Base-by-base conservation (phyloP, 2,329 filamentous ascomycete genomes). In the Sporothrix euskadiensis region DNA sequence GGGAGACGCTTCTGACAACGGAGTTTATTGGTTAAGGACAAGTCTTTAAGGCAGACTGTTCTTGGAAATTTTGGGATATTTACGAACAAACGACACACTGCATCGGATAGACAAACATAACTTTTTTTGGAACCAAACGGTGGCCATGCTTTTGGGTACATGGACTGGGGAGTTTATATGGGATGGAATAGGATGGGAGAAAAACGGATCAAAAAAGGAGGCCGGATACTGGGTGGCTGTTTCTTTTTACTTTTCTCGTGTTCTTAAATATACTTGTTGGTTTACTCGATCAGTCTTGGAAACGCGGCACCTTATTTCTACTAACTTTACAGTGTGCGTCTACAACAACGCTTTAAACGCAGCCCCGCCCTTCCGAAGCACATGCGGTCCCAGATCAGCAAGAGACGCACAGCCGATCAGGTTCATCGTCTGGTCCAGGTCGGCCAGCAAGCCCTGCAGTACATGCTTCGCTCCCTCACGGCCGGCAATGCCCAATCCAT, bases 1-100 rank as follows among this genome's bases (percentile, higher is more conserved):
- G 91, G 91, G 90, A 92, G 81, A 88, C 86, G 47, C 81, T 93
- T 73, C 87, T 90, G 7, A 85, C 85, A 75, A 88, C 88, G 39
- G 90, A 92, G 80, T 92, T 92, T 78, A 89, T 93, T 78, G 90
- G 90, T 44, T 44, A 44, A 44, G 35, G 85, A 1, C 30, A 10
- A 30, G 30, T 7, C 8, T 41, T 32, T 22, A 10, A 16, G 52
- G 22, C 39, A 19, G 61, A 12, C 26, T 47, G 26, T 47, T 59
- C 14, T 19, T 49, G 12, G 44, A 6, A 22, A 3, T 2, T 22
- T 2, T 22, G 5, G 7, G 10, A 30, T 16, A 49, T 44, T 65
- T 19, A 66, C 22, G 61, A 30, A 12, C 61, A 66, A 66, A 66
- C 22, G 61, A 66, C 22, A 66, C 22, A 47, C 16, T 10, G 39